Base-by-base conservation (phyloP, 441 rosid genomes). In the Bruguiera hainesii region DNA sequence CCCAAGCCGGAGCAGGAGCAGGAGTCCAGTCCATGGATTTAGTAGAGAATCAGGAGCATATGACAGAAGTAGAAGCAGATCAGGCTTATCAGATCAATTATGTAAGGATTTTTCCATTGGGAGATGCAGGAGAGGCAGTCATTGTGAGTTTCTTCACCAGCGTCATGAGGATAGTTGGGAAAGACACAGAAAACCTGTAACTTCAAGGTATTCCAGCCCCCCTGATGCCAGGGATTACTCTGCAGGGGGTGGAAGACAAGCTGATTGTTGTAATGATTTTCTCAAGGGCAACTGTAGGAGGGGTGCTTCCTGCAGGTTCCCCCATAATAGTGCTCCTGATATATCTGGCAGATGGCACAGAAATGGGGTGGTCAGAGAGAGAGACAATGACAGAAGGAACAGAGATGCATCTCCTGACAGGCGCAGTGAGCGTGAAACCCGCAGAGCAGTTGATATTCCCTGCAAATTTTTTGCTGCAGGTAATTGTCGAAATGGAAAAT, bases 391-490 rank as follows among this genome's bases (percentile, higher is more conserved):
- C 55, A 78, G 83, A 70, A 79, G 85, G 76, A 83, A 77, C 18
- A 78, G 80, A 73, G 81, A 77, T 72, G 73, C 70, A 64, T 77
- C 83, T 68, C 72, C 69, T 3, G 92, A 87, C 58, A 79, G 79
- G 64, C 76, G 64, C 59, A 71, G 79, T 63, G 89, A 81, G 56
- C 85, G 81, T 67, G 93, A 82, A 71, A 61, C 77, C 66, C 81
- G 78, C 20, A 80, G 87, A 75, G 73, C 74, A 66, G 66, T 71
- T 39, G 86, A 84, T 70, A 70, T 85, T 73, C 86, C 89, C 33
- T 89, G 93, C 85, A 91, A 76, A 72, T 89, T 78, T 74, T 91
- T 85, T 76, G 87, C 89, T 64, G 83, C 85, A 4, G 89, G 94
- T 35, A 76, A 85, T 65, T 90, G 97, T 76, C 89, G 90, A 65